Percentiles rank a stretch among this genome's conserved stretches.
These are phyloP conservation scores for Colletotrichum somersetense DNA, from an alignment of 2,329 filamentous ascomycete genomes.

Conservation along the genomic window DNA sequence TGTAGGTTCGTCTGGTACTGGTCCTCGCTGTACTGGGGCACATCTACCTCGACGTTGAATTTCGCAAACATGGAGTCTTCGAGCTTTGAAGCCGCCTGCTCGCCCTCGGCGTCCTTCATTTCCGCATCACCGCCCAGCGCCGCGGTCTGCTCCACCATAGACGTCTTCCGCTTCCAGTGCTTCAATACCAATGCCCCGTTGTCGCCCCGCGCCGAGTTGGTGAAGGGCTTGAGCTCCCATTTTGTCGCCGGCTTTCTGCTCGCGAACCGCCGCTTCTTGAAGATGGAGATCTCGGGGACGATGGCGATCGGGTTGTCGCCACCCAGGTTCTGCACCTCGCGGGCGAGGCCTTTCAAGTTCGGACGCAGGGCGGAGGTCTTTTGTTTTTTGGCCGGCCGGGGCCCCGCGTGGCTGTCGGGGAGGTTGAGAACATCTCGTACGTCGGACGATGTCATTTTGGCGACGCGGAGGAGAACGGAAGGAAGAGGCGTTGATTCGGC, in stretches of 20 bases:
- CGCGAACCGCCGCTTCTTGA: constrained; percentile 69
- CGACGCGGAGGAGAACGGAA: constrained; percentile 29
- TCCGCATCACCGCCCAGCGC: constrained; percentile 43
- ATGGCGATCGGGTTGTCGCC: constrained; percentile 77
- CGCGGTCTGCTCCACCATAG: constrained; percentile 55
- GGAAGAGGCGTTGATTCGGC: constrained; percentile 7
- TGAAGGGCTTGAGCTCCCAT: constrained; percentile 80
- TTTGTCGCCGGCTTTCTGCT: constrained; percentile 67
- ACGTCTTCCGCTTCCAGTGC: constrained; percentile 82
- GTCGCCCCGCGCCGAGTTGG: constrained; percentile 77
- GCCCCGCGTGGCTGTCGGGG: constrained; percentile 66
- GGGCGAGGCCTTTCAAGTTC: constrained; percentile 73
- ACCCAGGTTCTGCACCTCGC: constrained; percentile 74
- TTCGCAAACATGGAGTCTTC: constrained; percentile 82
- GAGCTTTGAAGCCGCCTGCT: constrained; percentile 45
- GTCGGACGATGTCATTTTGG: constrained; percentile 79
- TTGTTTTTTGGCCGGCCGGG: constrained; percentile 79
- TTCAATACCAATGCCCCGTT: constrained; percentile 76
- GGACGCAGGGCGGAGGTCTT: constrained; percentile 72
- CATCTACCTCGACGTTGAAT: constrained; percentile 84
- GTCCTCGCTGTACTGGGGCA: constrained; percentile 87
- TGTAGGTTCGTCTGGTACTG: constrained; percentile 84
- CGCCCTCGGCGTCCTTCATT: constrained; percentile 53
- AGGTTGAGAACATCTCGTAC: constrained; percentile 91
- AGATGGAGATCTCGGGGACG: constrained; percentile 69